These are phyloP conservation scores for Psilocybe azurescens DNA, from an alignment of 768 basidiomycete species.

Conservation along the genomic window DNA sequence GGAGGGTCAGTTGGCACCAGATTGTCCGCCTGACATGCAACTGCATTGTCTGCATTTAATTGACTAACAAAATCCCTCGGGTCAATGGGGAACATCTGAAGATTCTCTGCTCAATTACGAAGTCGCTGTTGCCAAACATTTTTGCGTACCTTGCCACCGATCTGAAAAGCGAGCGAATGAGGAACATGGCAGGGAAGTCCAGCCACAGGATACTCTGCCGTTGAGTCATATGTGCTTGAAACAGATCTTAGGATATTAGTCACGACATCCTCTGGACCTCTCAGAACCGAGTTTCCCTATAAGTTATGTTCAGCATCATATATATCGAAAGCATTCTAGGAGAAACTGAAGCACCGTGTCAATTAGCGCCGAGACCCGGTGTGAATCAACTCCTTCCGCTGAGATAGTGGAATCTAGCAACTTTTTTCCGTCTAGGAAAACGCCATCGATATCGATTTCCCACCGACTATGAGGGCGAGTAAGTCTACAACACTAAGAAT, in stretches of 20 bases:
- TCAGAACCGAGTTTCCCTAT: slow-evolving; percentile 75
- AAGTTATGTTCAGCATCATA: background rate
- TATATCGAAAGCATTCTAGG: background rate
- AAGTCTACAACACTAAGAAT: background rate
- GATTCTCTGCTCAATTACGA: background rate
- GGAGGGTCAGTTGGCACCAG: slow-evolving; percentile 68
- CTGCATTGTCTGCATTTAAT: slow-evolving; percentile 34
- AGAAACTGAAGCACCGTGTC: slow-evolving; percentile 54
- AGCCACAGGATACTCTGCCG: slow-evolving; percentile 27
- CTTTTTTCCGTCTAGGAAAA: slow-evolving; percentile 64
- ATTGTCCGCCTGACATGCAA: slow-evolving; percentile 57
- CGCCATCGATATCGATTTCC: slow-evolving; percentile 72
- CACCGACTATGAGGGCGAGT: slow-evolving; percentile 43
- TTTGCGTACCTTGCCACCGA: slow-evolving; percentile 55
- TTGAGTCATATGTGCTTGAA: slow-evolving; percentile 39
- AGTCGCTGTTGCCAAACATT: background rate
- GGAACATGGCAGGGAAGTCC: slow-evolving; percentile 55
- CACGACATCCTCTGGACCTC: slow-evolving; percentile 73
- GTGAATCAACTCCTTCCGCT: slow-evolving; percentile 35
- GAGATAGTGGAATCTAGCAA: slow-evolving; percentile 59
- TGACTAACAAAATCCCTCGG: slow-evolving; percentile 70
- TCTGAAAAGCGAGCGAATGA: slow-evolving; percentile 63
- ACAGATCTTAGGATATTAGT: slow-evolving; percentile 45
- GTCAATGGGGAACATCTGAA: slow-evolving; percentile 66
- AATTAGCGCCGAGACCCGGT: slow-evolving; percentile 59